phyloP scores from a whole-genome alignment of 202 grass and related monocot genomes.

The Carex arenaria region DNA sequence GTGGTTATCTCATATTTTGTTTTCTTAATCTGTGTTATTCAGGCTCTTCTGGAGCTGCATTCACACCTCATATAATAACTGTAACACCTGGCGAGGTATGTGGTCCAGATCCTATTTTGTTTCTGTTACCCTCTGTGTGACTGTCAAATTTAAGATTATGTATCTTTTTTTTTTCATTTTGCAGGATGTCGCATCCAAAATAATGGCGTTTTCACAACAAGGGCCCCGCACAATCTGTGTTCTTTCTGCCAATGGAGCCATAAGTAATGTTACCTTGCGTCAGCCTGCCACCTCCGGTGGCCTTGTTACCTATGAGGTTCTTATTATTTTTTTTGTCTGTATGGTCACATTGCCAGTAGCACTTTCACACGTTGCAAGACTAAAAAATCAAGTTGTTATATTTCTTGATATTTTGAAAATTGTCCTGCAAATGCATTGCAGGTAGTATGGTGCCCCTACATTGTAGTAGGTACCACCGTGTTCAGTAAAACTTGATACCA shows the following conservation, averaged over 20 bases:
- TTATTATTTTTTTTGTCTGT: background rate
- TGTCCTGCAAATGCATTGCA: background rate
- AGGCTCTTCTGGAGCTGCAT: slow-evolving; percentile 82
- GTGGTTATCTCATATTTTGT: background rate
- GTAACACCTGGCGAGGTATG: slow-evolving; percentile 94
- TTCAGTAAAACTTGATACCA: background rate
- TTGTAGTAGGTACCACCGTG: background rate
- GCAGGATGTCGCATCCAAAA: slow-evolving; percentile 98
- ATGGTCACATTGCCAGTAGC: background rate
- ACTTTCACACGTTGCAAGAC: background rate
- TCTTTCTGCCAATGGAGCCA: slow-evolving; percentile 91
- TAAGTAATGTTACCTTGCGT: slow-evolving; percentile 89
- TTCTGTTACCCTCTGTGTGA: background rate
- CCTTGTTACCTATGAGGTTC: slow-evolving; percentile 94
- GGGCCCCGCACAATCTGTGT: slow-evolving; percentile 88
- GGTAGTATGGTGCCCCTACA: background rate
- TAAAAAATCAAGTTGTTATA: background rate
- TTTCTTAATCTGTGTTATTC: slow-evolving; percentile 1
- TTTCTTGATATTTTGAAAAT: background rate
- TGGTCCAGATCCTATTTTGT: background rate
- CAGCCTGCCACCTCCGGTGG: slow-evolving; percentile 96
- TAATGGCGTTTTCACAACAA: slow-evolving; percentile 99
- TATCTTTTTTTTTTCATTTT: background rate
- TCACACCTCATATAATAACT: slow-evolving; percentile 82
- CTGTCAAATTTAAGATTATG: background rate